Evolutionary conservation across 2,329 filamentous ascomycete genomes (phyloP), one percentile per base, ranked within the genome.

Genomic region (Colletotrichum neosansevieriae): DNA sequence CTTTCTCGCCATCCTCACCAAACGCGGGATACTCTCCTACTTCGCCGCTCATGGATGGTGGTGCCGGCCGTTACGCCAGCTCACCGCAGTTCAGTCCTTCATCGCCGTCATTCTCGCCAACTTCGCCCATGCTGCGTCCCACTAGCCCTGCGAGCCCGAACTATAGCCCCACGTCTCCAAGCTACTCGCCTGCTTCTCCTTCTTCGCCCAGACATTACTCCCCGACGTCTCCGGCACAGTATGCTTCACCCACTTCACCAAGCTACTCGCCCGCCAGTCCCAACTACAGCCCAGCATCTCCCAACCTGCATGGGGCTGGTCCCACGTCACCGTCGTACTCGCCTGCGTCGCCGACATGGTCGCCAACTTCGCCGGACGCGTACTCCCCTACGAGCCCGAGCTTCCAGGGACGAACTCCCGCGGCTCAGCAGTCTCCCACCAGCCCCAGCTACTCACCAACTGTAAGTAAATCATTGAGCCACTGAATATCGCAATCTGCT

Each of bases 1-100:
- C 89, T 38, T 94, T 94, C 80, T 93, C 92, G 51, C 92, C 93
- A 1, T 90, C 93, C 1, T 95, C 92, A 38, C 92, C 92, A 56
- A 89, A 89, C 44, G 89, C 88, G 9, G 88, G 88, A 3, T 94
- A 94, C 80, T 93, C 92, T 49, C 93, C 93, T 3, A 94, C 92
- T 0, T 95, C 92, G 54, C 92, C 87, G 36, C 81, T 88, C 83
- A 79, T 91, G 80, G 79, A 81, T 69, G 83, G 84, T 57, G 76
- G 89, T 77, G 82, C 79, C 36, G 79, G 82, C 53, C 83, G 86
- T 19, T 88, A 84, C 73, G 82, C 88, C 69, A 81, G 84, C 21
- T 90, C 88, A 68, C 89, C 89, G 3, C 86, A 86, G 36, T 91
- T 91, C 78, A 90, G 85, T 70, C 88, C 88, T 2, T 85, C 86